Evolutionary conservation across 2,329 filamentous ascomycete species (phyloP).

Genomic region (Aspergillus awamori): DNA sequence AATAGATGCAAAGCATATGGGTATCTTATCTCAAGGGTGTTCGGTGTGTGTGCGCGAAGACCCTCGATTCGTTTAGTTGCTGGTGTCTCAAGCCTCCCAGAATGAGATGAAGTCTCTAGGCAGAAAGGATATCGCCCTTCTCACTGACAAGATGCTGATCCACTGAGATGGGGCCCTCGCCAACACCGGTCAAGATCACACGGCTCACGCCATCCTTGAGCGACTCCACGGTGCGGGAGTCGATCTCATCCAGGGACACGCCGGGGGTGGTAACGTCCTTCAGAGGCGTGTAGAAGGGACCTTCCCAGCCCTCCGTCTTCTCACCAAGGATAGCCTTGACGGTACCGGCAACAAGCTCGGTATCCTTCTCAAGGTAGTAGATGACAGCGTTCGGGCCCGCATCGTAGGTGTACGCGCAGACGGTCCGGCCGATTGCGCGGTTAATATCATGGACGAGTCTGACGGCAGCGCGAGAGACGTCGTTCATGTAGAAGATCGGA

Average conservation of each 20-base stretch:
- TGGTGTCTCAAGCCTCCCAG: neutral
- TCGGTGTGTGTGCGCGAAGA: neutral
- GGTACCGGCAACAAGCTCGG: slow-evolving; percentile 71
- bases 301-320: slow-evolving; percentile 55
- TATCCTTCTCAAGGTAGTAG: slow-evolving; percentile 85
- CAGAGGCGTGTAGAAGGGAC: slow-evolving; percentile 60
- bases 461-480: slow-evolving; percentile 84
- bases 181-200: slow-evolving; percentile 88
- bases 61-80: neutral
- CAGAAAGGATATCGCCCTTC: slow-evolving; percentile 55
- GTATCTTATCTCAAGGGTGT: slow-evolving; percentile 11
- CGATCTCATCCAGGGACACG: slow-evolving; percentile 65
- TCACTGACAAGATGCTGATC: slow-evolving; percentile 75
- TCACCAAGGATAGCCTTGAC: slow-evolving; percentile 76
- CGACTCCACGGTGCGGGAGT: slow-evolving; percentile 57
- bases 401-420: slow-evolving; percentile 96
- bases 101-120: slow-evolving; percentile 8
- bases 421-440: slow-evolving; percentile 70
- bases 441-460: slow-evolving; percentile 90
- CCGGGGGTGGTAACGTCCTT: slow-evolving; percentile 52
- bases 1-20: slow-evolving; percentile 1
- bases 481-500: slow-evolving; percentile 98
- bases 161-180: slow-evolving; percentile 82
- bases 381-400: slow-evolving; percentile 96
- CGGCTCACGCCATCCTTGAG: slow-evolving; percentile 80